phyloP scores from a whole-genome alignment of 1,284 basidiomycete genomes.

The Ceratobasidium sp. region DNA sequence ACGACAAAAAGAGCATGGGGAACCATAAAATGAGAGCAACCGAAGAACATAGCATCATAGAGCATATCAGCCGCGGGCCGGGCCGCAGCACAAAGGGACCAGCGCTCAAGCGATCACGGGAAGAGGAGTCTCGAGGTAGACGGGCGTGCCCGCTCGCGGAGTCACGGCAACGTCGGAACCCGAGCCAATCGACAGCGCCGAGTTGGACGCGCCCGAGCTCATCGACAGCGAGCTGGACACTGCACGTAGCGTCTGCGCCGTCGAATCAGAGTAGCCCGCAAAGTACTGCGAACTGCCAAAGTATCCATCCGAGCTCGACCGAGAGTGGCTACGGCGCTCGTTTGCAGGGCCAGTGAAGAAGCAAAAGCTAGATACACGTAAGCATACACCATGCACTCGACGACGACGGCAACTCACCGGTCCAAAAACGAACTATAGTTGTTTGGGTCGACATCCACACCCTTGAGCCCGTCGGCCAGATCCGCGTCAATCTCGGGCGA shows the following conservation, averaged over 20 bases:
- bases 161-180: slow-evolving; percentile 10
- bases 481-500: slow-evolving; percentile 53
- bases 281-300: not conserved
- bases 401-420: slow-evolving; percentile 60
- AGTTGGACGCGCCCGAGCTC: slow-evolving; percentile 7
- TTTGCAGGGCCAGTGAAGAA: slow-evolving; percentile 73
- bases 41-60: not conserved
- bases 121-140: not conserved
- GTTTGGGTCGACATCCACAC: slow-evolving; percentile 51
- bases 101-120: slow-evolving; percentile 25
- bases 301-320: slow-evolving; percentile 15
- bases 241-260: slow-evolving; percentile 32
- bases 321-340: slow-evolving; percentile 15
- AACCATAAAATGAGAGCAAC: not conserved
- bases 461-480: not conserved
- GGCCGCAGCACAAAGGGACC: not conserved
- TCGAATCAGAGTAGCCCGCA: slow-evolving; percentile 19
- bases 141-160: slow-evolving; percentile 28
- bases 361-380: slow-evolving; percentile 67
- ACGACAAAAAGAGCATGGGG: slow-evolving; percentile 23
- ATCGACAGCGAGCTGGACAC: slow-evolving; percentile 32
- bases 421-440: slow-evolving; percentile 71
- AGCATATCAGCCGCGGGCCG: not conserved
- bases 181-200: not conserved
- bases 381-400: slow-evolving; percentile 37